Conservation (phyloP, 1,284 basidiomycete genomes). For the Sporisorium exsertum region DNA sequence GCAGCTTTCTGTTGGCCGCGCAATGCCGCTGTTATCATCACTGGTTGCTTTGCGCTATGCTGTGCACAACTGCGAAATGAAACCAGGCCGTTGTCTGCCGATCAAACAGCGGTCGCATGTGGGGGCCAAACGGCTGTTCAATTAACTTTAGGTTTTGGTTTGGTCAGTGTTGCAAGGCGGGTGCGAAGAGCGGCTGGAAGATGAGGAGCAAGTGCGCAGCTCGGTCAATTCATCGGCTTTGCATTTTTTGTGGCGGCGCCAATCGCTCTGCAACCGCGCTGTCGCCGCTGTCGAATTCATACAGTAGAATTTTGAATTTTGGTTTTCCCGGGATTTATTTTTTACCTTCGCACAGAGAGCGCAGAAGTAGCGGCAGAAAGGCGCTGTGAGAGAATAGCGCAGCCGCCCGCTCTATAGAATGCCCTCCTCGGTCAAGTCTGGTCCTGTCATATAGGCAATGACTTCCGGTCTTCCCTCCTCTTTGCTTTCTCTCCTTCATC, state of each 20-base stretch:
- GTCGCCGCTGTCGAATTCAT: neutral
- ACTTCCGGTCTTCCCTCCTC: neutral
- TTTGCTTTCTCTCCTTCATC: neutral
- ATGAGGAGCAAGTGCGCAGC: neutral
- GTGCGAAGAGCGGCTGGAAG: too few relatives aligned
- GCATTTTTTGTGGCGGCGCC: constrained; percentile 17
- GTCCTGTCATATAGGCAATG: neutral
- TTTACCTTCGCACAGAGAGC: neutral
- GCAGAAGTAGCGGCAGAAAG: neutral
- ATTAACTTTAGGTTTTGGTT: too few relatives aligned
- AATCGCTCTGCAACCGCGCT: neutral
- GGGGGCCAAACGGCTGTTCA: too few relatives aligned
- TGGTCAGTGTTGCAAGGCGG: too few relatives aligned
- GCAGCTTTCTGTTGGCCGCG: too few relatives aligned
- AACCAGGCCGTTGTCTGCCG: neutral
- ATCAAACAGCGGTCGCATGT: too few relatives aligned
- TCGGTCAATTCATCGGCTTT: constrained; percentile 43
- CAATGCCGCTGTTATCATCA: too few relatives aligned
- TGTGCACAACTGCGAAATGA: neutral
- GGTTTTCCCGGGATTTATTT: constrained; percentile 9
- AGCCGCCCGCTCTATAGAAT: too few relatives aligned
- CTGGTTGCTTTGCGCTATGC: too few relatives aligned
- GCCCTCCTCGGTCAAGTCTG: neutral
- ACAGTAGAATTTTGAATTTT: too few relatives aligned
- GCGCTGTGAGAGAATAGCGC: neutral